A percentile compares a stretch with the other conserved stretches of the same genome.
Evolutionary conservation across 2,329 filamentous ascomycete species (phyloP).

Genomic region (Botrytis squamosa): DNA sequence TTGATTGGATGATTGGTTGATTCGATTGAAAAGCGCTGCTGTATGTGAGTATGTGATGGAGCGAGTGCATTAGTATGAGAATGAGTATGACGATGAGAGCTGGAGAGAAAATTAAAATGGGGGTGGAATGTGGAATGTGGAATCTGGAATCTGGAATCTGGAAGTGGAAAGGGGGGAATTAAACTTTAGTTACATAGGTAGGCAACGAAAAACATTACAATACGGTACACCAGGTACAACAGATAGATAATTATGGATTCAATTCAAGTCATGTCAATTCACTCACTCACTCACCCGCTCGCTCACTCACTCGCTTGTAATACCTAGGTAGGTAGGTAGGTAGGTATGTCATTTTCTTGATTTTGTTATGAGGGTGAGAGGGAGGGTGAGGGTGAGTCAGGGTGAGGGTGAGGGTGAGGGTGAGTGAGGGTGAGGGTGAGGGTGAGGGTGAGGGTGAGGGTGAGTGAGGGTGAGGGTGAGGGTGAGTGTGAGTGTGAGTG

Average conservation of each 20-base stretch:
- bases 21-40: neutral
- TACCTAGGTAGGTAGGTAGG: no score
- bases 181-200: neutral
- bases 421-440: neutral
- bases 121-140: neutral
- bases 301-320: neutral
- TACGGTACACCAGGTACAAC: neutral
- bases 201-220: neutral
- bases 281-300: no score
- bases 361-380: neutral
- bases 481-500: neutral
- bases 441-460: neutral
- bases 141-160: no score
- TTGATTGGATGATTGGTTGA: constrained; percentile 10
- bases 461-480: neutral
- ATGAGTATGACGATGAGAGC: neutral
- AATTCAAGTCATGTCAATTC: neutral
- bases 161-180: neutral
- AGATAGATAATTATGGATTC: neutral
- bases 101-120: neutral
- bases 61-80: neutral
- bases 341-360: neutral
- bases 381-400: neutral
- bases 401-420: neutral
- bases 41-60: neutral